Evolutionary conservation across 805 yeast species (phyloP), one percentile per base, ranked within the genome.

Genomic region (Starmerella sp.): DNA sequence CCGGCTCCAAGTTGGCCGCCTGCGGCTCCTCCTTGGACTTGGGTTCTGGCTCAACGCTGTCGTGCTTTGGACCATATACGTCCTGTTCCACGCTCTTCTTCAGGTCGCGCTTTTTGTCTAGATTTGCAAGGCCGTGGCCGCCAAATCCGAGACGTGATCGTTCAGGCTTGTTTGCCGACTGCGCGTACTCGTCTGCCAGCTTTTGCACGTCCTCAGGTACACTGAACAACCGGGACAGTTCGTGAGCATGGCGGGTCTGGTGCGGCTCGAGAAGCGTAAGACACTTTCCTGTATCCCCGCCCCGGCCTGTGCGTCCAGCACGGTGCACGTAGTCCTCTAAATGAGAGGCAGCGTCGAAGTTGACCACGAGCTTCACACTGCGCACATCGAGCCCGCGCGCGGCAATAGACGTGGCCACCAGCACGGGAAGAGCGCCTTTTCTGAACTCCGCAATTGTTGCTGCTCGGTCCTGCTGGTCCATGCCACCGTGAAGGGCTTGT

Each of bases 371-470:
- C 55, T 81, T 81, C 30, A 91, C 76, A 28, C 82, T 84, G 52
- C 88, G 85, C n/a, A 93, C 96, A 69, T 93, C 97, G 29, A 93
- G 72, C 0, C 98, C 98, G 58, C 98, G 75, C 0, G 98, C 96
- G 2, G 97, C 88, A 30, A 93, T 85, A 2, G 96, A 93, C 0
- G 98, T 93, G 7, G 97, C 96, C 31, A 93, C 79, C 49, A 93
- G 71, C 1, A 89, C 79, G 22, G 73, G 66, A 54, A 80, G 70
- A 0, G 75, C 73, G 13, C 87, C 84, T 6, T 67, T 72, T 54
- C 78, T 77, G 68, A 91, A 93, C 51, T 81, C 86, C 13, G 76
- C 73, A 41, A 93, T 77, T 2, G 90, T 87, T 28, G 77, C 71
- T 47, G 84, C 84, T 53, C 98, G 74, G 65, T 91, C 97, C 35